These are phyloP conservation scores for Marsdenia floribunda DNA, from an alignment of 257 asterid genomes.

Conservation along the genomic window DNA sequence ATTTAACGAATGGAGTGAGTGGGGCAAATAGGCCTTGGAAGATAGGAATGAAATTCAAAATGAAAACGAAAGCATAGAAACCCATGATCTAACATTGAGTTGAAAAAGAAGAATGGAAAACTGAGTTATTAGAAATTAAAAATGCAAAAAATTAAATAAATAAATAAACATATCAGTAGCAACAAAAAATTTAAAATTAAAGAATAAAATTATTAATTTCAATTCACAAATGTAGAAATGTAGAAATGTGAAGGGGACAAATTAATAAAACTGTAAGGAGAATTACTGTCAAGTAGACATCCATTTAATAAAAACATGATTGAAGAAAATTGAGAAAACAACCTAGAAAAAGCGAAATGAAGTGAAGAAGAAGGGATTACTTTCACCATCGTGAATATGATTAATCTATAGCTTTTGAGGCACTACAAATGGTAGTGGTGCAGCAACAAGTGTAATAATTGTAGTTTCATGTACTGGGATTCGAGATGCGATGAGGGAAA, in stretches of 20 bases:
- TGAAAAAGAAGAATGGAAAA: neutral
- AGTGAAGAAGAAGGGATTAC: constrained; percentile 11
- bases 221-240: no score
- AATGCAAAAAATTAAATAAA: no score
- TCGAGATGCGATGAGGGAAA: constrained; percentile 17
- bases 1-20: no score
- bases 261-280: neutral
- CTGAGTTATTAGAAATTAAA: no score
- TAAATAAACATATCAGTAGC: no score
- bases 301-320: constrained; percentile 4
- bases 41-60: neutral
- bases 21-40: neutral
- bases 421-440: constrained; percentile 5
- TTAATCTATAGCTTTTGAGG: constrained; percentile 1
- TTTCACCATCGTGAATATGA: neutral
- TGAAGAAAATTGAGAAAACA: neutral
- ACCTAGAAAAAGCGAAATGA: constrained; percentile 17
- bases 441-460: neutral
- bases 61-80: neutral
- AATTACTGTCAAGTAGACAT: constrained; percentile 15
- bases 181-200: neutral
- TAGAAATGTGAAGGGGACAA: no score
- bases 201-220: no score
- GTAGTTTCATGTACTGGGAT: neutral
- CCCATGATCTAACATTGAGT: neutral